A percentile compares a stretch with the other conserved stretches of the same genome.
Conservation (phyloP, 305 asterid species). For the Solanum hybrid region DNA sequence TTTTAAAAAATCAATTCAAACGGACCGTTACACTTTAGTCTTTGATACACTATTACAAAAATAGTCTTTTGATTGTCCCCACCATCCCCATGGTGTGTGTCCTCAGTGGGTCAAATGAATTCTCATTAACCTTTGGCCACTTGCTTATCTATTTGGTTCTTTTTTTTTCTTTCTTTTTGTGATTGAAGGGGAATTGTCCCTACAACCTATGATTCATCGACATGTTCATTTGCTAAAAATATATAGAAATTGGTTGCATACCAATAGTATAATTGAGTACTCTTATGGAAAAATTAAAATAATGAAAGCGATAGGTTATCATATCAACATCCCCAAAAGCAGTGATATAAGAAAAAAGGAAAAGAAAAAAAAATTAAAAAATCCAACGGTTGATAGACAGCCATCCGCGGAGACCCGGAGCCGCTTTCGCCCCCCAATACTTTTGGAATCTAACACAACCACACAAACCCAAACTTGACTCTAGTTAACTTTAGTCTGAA, state of each 20-base stretch:
- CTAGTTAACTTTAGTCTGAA: slow-evolving; percentile 3
- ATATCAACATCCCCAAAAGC: background rate
- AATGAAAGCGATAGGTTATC: background rate
- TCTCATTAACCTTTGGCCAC: background rate
- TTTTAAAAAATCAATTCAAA: no score
- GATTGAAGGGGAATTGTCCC: background rate
- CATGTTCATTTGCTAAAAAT: background rate
- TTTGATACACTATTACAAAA: background rate
- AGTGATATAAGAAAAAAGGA: background rate
- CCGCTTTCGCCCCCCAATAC: slow-evolving; percentile 59
- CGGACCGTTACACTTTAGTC: background rate
- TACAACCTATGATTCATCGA: background rate
- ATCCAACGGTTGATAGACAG: slow-evolving; percentile 36
- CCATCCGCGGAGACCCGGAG: slow-evolving; percentile 73
- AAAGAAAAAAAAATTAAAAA: background rate
- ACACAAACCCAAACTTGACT: slow-evolving; percentile 18
- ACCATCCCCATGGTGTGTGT: background rate
- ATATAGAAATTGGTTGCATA: background rate
- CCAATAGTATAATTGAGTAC: background rate
- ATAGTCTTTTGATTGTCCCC: background rate
- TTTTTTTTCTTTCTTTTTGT: background rate
- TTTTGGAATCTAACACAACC: slow-evolving; percentile 53
- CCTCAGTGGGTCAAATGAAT: background rate
- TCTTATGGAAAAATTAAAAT: background rate
- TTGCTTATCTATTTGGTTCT: background rate